A percentile compares a stretch with the other conserved stretches of the same genome.
phyloP scores from a whole-genome alignment of 1,284 basidiomycete genomes.

The Ceratobasidium sp. region DNA sequence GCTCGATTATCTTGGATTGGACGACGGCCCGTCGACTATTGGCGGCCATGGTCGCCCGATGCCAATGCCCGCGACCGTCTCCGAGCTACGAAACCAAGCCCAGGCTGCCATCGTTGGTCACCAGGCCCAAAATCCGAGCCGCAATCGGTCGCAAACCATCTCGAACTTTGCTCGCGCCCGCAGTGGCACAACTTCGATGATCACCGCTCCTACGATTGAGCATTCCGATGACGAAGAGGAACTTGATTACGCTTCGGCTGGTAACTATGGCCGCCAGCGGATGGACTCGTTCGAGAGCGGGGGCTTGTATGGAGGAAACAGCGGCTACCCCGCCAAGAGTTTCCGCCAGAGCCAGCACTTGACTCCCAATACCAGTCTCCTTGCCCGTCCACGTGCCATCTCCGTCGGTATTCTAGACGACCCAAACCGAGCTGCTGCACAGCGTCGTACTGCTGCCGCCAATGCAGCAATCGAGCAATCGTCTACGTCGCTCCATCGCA shows the following conservation, averaged over 20 bases:
- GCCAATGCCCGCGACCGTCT: conserved; percentile 74
- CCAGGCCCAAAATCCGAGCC: conserved; percentile 70
- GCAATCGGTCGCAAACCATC: conserved; percentile 86
- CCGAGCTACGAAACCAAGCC: conserved; percentile 82
- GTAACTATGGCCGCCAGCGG: conserved; percentile 58
- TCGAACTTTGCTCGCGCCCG: conserved; percentile 65
- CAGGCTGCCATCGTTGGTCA: conserved; percentile 86
- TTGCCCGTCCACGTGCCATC: conserved; percentile 79
- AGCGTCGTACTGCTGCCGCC: conserved; percentile 66
- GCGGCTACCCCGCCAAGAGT: conserved; percentile 61
- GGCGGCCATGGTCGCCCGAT: conserved; percentile 56
- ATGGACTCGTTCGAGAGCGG: conserved; percentile 63
- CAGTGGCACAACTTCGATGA: conserved; percentile 68
- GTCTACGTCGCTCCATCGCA: conserved; percentile 44
- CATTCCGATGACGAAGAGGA: conserved; percentile 71
- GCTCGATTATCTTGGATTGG: conserved; percentile 91
- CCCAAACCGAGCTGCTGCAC: conserved; percentile 59
- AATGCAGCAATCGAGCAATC: conserved; percentile 58
- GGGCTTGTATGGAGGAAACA: conserved; percentile 41
- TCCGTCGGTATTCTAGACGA: conserved; percentile 92
- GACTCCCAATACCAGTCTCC: conserved; percentile 51
- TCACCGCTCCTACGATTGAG: conserved; percentile 58
- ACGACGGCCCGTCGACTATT: conserved; percentile 59
- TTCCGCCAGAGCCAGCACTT: conserved; percentile 72
- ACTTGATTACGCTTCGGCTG: conserved; percentile 57